phyloP scores from a whole-genome alignment of 2,329 filamentous ascomycete genomes.

The Lachnellula suecica region DNA sequence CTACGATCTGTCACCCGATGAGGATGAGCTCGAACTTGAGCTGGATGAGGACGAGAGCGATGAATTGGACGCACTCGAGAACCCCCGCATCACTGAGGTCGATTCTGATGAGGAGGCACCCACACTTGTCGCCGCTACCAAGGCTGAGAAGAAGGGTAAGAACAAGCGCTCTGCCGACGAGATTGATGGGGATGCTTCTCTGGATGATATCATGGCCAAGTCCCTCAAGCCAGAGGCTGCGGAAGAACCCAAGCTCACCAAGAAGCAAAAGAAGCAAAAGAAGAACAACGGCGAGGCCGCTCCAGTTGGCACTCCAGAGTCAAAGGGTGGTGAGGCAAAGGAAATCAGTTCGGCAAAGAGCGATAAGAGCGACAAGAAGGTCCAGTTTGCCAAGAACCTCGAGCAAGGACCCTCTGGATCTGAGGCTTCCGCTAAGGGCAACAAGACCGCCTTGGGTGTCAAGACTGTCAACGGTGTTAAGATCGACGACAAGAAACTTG shows the following conservation, averaged over 20 bases:
- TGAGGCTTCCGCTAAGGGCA: conserved; percentile 18
- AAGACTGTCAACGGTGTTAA: conserved; percentile 87
- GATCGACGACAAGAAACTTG: conserved; percentile 92
- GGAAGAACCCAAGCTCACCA: conserved; percentile 77
- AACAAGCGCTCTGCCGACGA: conserved; percentile 89
- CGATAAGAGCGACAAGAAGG: conserved; percentile 81
- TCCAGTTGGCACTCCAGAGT: conserved; percentile 53
- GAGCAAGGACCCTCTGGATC: conserved; percentile 91
- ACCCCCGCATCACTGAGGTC: conserved; percentile 82
- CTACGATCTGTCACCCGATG: conserved; percentile 78
- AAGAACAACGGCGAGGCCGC: conserved; percentile 95
- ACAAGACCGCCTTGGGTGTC: conserved; percentile 59
- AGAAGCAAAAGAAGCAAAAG: conserved; percentile 99
- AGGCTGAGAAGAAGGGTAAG: conserved; percentile 64
- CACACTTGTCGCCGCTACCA: conserved; percentile 53
- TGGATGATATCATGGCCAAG: conserved; percentile 86
- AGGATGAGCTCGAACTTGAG: conserved; percentile 67
- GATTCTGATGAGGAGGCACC: conserved; percentile 73
- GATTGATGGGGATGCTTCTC: conserved; percentile 59
- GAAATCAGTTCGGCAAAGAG: conserved; percentile 42
- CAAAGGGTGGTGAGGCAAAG: conserved; percentile 56
- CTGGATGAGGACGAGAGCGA: conserved; percentile 64
- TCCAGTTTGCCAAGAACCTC: conserved; percentile 98
- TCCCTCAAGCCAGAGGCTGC: conserved; percentile 52
- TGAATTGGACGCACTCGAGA: conserved; percentile 73